A percentile compares a stretch with the other conserved stretches of the same genome.
These are phyloP conservation scores for Wickerhamomyces canadensis DNA, from an alignment of 805 yeast species.

Conservation along the genomic window DNA sequence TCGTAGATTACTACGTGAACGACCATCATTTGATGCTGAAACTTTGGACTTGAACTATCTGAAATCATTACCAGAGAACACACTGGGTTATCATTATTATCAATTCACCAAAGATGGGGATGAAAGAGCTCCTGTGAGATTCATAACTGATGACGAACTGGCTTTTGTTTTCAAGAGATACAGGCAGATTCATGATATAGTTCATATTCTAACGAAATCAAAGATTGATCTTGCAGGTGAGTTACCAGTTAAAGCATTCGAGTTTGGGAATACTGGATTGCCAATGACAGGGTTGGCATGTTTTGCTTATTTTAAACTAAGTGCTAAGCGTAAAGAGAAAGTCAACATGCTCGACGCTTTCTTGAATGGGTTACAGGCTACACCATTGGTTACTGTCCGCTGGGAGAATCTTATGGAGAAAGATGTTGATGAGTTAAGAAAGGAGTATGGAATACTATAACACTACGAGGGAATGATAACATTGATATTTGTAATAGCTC, in stretches of 20 bases:
- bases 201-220: constrained; percentile 84
- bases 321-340: constrained; percentile 53
- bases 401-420: constrained; percentile 82
- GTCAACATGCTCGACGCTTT: constrained; percentile 52
- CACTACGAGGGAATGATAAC: no score
- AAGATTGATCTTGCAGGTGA: constrained; percentile 97
- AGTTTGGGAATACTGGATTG: constrained; percentile 84
- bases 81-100: constrained; percentile 78
- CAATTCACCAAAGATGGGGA: constrained; percentile 91
- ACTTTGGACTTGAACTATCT: constrained; percentile 61
- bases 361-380: constrained; percentile 67
- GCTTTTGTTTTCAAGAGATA: constrained; percentile 93
- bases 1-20: constrained; percentile 66
- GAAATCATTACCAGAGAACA: constrained; percentile 52
- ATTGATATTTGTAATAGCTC: no score
- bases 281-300: constrained; percentile 92
- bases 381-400: constrained; percentile 78
- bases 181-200: constrained; percentile 95
- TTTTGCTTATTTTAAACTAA: constrained; percentile 81
- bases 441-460: constrained; percentile 56
- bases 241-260: constrained; percentile 86
- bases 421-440: constrained; percentile 68
- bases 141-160: constrained; percentile 81
- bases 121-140: constrained; percentile 82
- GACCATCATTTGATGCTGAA: constrained; percentile 77